Percentiles rank a stretch among this genome's conserved stretches.
Evolutionary conservation across 495 filamentous ascomycete genomes (phyloP).

Genomic region (Staphylotrichum longicolle): DNA sequence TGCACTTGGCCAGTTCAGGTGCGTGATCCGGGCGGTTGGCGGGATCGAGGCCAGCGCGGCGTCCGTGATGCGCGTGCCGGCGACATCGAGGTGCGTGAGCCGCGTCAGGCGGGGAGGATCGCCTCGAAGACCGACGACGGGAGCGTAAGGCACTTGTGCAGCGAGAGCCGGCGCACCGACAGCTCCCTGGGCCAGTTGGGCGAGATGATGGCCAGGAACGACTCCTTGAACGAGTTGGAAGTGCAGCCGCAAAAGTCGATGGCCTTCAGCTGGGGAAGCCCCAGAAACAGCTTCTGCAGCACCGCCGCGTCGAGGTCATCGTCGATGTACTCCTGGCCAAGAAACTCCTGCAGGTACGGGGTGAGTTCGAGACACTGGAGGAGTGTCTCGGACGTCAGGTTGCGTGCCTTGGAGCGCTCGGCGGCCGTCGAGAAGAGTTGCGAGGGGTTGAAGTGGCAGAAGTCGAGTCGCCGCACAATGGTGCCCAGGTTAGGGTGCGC

Average conservation of each 20-base stretch:
- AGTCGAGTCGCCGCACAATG: conserved; percentile 78
- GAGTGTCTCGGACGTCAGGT: conserved; percentile 75
- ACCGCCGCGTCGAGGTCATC: conserved; percentile 70
- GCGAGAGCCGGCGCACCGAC: conserved; percentile 64
- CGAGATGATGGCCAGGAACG: conserved; percentile 44
- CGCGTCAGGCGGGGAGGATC: conserved; percentile 64
- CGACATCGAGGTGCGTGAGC: conserved; percentile 77
- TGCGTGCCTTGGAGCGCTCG: conserved; percentile 77
- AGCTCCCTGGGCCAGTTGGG: conserved; percentile 50
- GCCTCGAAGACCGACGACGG: conserved; percentile 65
- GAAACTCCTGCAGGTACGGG: conserved; percentile 75
- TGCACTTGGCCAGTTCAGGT: conserved; percentile 80
- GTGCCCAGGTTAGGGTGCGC: conserved; percentile 70
- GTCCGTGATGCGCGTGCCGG: conserved; percentile 76
- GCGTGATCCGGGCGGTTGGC: conserved; percentile 67
- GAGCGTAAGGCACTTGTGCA: conserved; percentile 81
- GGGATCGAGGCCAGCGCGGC: conserved; percentile 70
- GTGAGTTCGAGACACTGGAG: conserved; percentile 71
- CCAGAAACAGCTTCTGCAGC: conserved; percentile 71
- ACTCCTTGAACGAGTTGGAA: conserved; percentile 63
- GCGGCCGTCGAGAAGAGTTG: conserved; percentile 76
- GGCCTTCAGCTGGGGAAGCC: conserved; percentile 64
- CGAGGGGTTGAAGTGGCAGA: conserved; percentile 84
- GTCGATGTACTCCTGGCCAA: conserved; percentile 81
- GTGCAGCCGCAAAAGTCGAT: conserved; percentile 81